Base-by-base conservation (phyloP, 2,329 filamentous ascomycete species). In the Diplodia seriata region DNA sequence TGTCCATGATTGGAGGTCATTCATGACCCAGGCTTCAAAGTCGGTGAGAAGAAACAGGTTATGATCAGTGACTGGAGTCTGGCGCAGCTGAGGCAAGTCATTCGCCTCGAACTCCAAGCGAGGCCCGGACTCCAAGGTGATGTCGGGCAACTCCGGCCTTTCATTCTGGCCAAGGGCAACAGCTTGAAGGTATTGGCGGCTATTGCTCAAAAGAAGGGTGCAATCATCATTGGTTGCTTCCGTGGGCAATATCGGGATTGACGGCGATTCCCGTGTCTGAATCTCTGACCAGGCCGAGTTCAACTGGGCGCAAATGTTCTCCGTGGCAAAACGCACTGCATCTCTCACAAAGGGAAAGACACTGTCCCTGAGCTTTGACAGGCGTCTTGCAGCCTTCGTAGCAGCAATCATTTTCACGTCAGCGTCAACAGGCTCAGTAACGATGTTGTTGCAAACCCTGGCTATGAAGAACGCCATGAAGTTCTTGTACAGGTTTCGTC, bases 1-100 rank as follows among this genome's bases (percentile, higher is more conserved):
- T 1, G 82, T 51, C 84, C 85, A 86, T 0, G 23, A 12, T 0
- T 72, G 55, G 0, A 87, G 77, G 47, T 79, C 59, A 0, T 70
- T 20, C 1, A 75, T 73, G 2, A 86, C 81, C 86, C 86, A 88
- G 0, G 63, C 47, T 71, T 89, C 86, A 15, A 87, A 76, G 4
- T 76, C 77, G 7, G 73, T 73, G 1, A 86, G 71, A 9, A 74
- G 69, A 43, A 75, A 73, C 2, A 53, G 12, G 70, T 49, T 57
- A 5, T 49, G 4, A 71, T 49, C 2, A 49, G 31, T n/a, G 29
- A 26, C 33, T 12, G 5, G 2, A 40, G 5, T 6, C 12, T 20
- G n/a, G 23, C 18, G 4, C 23, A n/a, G 23, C 6, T 9, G 38
- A 33, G 74, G 73, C 2, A 73, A 56, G 36, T 68, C 65, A 43